Base-by-base conservation (phyloP, 139 green algal genomes). In the Zygnema cylindricum region DNA sequence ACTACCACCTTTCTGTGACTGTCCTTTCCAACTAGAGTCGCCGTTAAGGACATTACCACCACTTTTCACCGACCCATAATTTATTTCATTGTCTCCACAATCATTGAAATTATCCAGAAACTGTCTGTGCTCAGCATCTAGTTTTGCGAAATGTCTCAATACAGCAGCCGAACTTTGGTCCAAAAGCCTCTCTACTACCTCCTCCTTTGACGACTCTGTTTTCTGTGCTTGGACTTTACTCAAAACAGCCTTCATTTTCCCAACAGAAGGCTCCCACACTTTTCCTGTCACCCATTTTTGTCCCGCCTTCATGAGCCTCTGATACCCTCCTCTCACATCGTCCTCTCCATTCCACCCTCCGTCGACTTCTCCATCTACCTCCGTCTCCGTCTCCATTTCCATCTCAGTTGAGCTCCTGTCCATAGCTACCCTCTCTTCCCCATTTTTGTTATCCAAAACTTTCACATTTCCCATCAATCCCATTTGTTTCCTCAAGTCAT, bases 281-380 rank as follows among this genome's bases (percentile, higher is more conserved):
- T 41, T 79, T 16, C 36, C 71, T 43, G 7, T 41, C 71, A 79
- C 16, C 71, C 71, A 79, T 43, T 43, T 79, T 25, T 16, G 11
- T 11, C 71, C 71, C 21, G 36, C 38, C 71, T 79, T 41, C 71
- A 79, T 41, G 3, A 43, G 11, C 71, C 38, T 7, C 71, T 79
- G 71, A 41, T 79, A 41, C 3, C 71, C 71, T 79, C 38, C 71
- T 23, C 7, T 16, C 71, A 54, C 7, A 7, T 79, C 78, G 33
- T 85, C 78, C 38, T 73, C 22, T 55, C 78, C 78, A 55, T 85
- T 57, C 33, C 16, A 1, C 36, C 0, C 42, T 77, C 38, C 69
- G 49, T 35, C 78, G 73, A 16, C 36, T 11, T 63, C 78, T 85
- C 36, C 77, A 1, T 30, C 75, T n/a, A n/a, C n/a, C n/a, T n/a